Base-by-base conservation (phyloP, 805 yeast genomes). In the Hermanozyma aechmeae region DNA sequence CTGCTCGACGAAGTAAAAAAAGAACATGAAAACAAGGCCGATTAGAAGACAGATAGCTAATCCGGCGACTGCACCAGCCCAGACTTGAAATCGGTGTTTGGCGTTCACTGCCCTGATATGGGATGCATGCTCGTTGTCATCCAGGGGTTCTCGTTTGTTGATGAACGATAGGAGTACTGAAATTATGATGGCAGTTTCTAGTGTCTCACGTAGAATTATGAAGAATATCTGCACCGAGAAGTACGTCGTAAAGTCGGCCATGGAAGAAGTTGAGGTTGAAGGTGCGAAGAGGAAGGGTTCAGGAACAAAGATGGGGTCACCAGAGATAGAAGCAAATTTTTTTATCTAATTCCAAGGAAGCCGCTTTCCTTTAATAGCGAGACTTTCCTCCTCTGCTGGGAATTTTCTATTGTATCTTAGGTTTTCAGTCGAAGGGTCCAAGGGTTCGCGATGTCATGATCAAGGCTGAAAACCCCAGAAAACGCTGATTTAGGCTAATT, bases 11-110 rank as follows among this genome's bases (percentile, higher is more conserved):
- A 76, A 48, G 45, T 85, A 84, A 52, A 86, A 86, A 4, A 76
- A 61, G 8, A 66, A 55, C 18, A 86, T 73, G 48, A 86, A 80
- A 0, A 72, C 51, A 4, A 77, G 72, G 4, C 96, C 96, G 19
- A 86, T 68, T 4, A 79, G 33, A 33, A 81, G 48, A 46, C 96
- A 85, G 1, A 82, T 54, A 0, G 69, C 40, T 13, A 86, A 57
- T 0, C 96, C 96, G 4, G 71, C 42, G 1, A 73, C 43, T 8
- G 94, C 89, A 2, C 96, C 96, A 1, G 74, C 48, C 80, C 94
- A 78, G 4, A 86, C 83, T 46, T 86, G 96, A 5, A 73, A 43
- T 32, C 69, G 69, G 28, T 82, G 57, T 18, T 35, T 33, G 11
- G 25, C 28, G 24, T 21, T 7, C 24, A 35, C 26, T 15, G 32